phyloP scores from a whole-genome alignment of 495 filamentous ascomycete species.

The Aspergillus incahuasiensis region DNA sequence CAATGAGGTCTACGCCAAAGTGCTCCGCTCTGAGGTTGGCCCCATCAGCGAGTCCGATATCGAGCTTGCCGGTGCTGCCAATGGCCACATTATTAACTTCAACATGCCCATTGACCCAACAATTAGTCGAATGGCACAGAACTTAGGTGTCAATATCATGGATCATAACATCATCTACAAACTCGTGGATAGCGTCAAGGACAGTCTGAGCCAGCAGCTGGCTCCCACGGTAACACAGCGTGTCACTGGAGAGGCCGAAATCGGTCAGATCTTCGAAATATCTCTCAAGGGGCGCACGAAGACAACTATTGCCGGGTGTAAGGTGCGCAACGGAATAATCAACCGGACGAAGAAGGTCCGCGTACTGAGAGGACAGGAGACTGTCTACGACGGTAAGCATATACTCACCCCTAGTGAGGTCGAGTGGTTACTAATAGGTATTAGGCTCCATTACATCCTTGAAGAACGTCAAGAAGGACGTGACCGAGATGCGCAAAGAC shows the following conservation, averaged over 20 bases:
- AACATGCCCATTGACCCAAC: conserved; percentile 67
- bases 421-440: neutral
- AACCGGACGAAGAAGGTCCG: conserved; percentile 57
- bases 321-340: conserved; percentile 77
- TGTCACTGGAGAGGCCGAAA: conserved; percentile 84
- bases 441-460: conserved; percentile 71
- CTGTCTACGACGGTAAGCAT: conserved; percentile 71
- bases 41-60: conserved; percentile 82
- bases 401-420: neutral
- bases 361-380: conserved; percentile 64
- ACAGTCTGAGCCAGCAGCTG: conserved; percentile 60
- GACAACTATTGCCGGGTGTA: conserved; percentile 78
- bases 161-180: conserved; percentile 93
- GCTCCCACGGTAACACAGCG: conserved; percentile 56
- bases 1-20: conserved; percentile 70
- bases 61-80: conserved; percentile 71
- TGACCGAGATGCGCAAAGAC: conserved; percentile 82
- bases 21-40: conserved; percentile 75
- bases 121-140: conserved; percentile 65
- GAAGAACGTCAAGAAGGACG: conserved; percentile 90
- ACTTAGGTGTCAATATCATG: conserved; percentile 65
- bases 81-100: conserved; percentile 76
- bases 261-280: conserved; percentile 78
- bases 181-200: conserved; percentile 76
- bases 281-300: conserved; percentile 65